These are phyloP conservation scores for Stachybotrys chlorohalonatus DNA, from an alignment of 2,329 filamentous ascomycete species.

Conservation along the genomic window DNA sequence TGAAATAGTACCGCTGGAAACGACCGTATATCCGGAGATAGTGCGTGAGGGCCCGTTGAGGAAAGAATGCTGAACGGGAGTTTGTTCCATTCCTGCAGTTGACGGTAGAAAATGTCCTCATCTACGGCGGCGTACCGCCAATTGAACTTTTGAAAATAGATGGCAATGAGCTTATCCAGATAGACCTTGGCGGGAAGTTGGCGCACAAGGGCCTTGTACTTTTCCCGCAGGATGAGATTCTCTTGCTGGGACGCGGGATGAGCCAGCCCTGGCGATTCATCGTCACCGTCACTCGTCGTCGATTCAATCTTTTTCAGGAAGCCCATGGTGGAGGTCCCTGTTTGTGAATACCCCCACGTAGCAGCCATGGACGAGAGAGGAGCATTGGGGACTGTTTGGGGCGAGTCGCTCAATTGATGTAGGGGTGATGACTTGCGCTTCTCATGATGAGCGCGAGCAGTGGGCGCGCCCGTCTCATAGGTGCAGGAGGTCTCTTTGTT, in stretches of 20 bases:
- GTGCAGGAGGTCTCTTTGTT: constrained; percentile 46
- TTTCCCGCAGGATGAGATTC: constrained; percentile 36
- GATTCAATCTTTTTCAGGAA: constrained; percentile 47
- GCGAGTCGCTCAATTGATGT: background rate
- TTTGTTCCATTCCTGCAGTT: constrained; percentile 45
- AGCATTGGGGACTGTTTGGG: constrained; percentile 10
- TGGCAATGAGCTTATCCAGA: constrained; percentile 43
- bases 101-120: constrained; percentile 37
- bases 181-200: constrained; percentile 46
- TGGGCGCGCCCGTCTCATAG: constrained; percentile 44
- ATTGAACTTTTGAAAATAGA: constrained; percentile 51
- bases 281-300: constrained; percentile 22
- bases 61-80: constrained; percentile 43
- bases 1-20: constrained; percentile 55
- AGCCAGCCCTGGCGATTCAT: constrained; percentile 4
- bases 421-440: background rate
- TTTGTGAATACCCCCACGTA: constrained; percentile 46
- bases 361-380: constrained; percentile 32
- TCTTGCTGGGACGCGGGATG: constrained; percentile 12
- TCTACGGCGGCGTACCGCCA: constrained; percentile 51
- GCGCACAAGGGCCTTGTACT: constrained; percentile 49
- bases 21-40: constrained; percentile 41
- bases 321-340: constrained; percentile 41
- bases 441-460: constrained; percentile 19
- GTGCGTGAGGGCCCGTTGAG: constrained; percentile 37